These are phyloP conservation scores for Asparagopsis taxiformis DNA, from an alignment of 31 red algal genomes.

Conservation along the genomic window DNA sequence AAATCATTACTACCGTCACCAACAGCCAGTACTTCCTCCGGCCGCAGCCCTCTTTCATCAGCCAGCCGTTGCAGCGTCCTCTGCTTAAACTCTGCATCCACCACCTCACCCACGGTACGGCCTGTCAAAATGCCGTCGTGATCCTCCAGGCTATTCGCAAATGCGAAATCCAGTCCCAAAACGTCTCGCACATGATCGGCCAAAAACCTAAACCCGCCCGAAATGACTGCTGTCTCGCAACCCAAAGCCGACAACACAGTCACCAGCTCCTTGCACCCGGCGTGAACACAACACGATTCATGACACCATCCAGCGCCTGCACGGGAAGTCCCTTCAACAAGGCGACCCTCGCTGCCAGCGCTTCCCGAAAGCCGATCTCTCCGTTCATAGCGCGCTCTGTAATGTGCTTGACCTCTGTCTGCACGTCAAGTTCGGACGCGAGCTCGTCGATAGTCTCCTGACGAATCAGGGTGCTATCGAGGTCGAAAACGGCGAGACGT, in stretches of 20 bases:
- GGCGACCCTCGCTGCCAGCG: conserved; percentile 69
- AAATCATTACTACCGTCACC: conserved; percentile 98
- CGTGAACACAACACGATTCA: conserved; percentile 69
- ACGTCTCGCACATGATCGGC: conserved; percentile 76
- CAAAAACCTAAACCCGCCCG: conserved; percentile 87
- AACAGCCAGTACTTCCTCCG: conserved; percentile 81
- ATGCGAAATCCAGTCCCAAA: conserved; percentile 67
- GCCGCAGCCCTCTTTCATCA: conserved; percentile 28
- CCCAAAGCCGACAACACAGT: conserved; percentile 43
- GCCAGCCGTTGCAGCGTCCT: conserved; percentile 60
- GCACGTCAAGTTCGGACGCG: conserved; percentile 54
- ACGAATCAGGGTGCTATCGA: conserved; percentile 95
- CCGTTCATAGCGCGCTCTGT: conserved; percentile 94
- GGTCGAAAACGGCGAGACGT: conserved; percentile 93
- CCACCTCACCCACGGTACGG: conserved; percentile 67
- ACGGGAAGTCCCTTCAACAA: conserved; percentile 62
- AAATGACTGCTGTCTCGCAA: conserved; percentile 72
- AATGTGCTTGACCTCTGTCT: conserved; percentile 64
- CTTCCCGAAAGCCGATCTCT: conserved; percentile 82
- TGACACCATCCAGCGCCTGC: conserved; percentile 53
- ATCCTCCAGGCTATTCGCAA: conserved; percentile 89
- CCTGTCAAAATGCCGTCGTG: conserved; percentile 74
- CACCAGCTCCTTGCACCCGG: conserved; percentile 61
- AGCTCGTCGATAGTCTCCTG: conserved; percentile 96
- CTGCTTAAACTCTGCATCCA: conserved; percentile 85